phyloP scores from a whole-genome alignment of 2,329 filamentous ascomycete species.

The Fusarium nodosum region DNA sequence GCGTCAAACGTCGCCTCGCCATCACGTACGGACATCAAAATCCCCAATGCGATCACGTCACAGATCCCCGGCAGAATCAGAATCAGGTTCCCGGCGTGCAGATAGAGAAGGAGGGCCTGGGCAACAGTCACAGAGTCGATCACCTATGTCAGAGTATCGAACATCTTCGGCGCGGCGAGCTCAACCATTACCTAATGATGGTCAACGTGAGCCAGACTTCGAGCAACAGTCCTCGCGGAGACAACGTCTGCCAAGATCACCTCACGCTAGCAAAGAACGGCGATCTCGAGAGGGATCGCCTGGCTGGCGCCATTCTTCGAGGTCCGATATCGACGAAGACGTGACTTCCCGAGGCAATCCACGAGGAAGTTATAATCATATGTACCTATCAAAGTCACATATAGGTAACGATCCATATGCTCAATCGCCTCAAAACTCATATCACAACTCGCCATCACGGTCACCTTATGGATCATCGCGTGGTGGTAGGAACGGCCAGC shows the following conservation, averaged over 20 bases:
- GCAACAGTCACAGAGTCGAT: slow-evolving; percentile 47
- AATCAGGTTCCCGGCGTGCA: slow-evolving; percentile 44
- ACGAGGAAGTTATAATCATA: slow-evolving; percentile 59
- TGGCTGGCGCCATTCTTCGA: slow-evolving; percentile 58
- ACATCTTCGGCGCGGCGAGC: slow-evolving; percentile 40
- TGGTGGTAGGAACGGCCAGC: slow-evolving; percentile 56
- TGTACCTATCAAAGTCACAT: slow-evolving; percentile 56
- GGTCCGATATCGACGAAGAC: slow-evolving; percentile 65
- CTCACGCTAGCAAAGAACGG: slow-evolving; percentile 47
- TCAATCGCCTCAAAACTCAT: slow-evolving; percentile 62
- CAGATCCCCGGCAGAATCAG: slow-evolving; percentile 48
- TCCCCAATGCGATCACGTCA: slow-evolving; percentile 50
- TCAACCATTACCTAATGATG: slow-evolving; percentile 46
- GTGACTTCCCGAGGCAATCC: slow-evolving; percentile 61
- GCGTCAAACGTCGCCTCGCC: slow-evolving; percentile 52
- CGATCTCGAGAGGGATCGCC: slow-evolving; percentile 50
- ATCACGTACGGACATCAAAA: slow-evolving; percentile 48
- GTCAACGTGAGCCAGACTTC: slow-evolving; percentile 38
- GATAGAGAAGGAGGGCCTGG: slow-evolving; percentile 46
- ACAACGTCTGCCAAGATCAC: slow-evolving; percentile 49
- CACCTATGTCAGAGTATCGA: slow-evolving; percentile 41
- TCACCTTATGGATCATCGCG: slow-evolving; percentile 59
- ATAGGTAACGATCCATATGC: slow-evolving; percentile 57
- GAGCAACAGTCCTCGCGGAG: slow-evolving; percentile 42
- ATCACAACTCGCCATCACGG: slow-evolving; percentile 61